Percentiles rank a stretch among this genome's conserved stretches.
Conservation (phyloP, 805 yeast genomes). For the Kluyveromyces aestuarii region DNA sequence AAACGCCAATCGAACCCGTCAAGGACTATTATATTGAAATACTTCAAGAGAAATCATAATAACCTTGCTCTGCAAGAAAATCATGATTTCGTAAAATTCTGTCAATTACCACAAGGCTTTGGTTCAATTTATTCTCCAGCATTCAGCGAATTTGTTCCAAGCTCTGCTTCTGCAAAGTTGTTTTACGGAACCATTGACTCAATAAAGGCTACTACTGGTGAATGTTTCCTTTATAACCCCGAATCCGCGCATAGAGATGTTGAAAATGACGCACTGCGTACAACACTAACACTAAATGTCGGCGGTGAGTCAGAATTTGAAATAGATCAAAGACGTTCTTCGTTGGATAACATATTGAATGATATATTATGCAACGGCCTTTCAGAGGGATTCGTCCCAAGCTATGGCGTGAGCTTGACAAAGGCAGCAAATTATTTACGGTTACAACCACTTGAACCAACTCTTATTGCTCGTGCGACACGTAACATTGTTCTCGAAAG, state of each 20-base stretch:
- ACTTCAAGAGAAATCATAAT: constrained; percentile 12
- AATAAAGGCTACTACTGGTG: constrained; percentile 25
- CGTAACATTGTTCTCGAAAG: constrained; percentile 7
- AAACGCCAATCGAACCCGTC: constrained; percentile 14
- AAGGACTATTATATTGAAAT: constrained; percentile 15
- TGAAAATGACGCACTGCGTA: constrained; percentile 11
- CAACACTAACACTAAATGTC: constrained; percentile 22
- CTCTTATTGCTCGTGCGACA: not conserved
- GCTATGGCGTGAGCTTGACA: constrained; percentile 16
- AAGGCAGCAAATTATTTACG: constrained; percentile 8
- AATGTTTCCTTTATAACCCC: constrained; percentile 23
- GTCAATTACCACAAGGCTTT: constrained; percentile 20
- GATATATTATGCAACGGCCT: constrained; percentile 20
- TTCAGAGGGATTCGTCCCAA: constrained; percentile 21
- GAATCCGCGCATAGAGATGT: constrained; percentile 6
- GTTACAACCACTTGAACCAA: not conserved
- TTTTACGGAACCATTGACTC: constrained; percentile 24
- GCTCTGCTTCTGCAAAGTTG: constrained; percentile 20
- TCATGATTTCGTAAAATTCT: constrained; percentile 16
- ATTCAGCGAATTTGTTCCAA: constrained; percentile 22
- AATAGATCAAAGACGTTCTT: constrained; percentile 21
- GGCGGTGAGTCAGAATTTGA: constrained; percentile 26
- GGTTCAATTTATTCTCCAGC: constrained; percentile 22
- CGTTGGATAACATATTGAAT: constrained; percentile 22
- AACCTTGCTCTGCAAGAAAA: constrained; percentile 18